Base-by-base conservation (phyloP, 164 flowering plant genomes). In the Magnolia officinalis region DNA sequence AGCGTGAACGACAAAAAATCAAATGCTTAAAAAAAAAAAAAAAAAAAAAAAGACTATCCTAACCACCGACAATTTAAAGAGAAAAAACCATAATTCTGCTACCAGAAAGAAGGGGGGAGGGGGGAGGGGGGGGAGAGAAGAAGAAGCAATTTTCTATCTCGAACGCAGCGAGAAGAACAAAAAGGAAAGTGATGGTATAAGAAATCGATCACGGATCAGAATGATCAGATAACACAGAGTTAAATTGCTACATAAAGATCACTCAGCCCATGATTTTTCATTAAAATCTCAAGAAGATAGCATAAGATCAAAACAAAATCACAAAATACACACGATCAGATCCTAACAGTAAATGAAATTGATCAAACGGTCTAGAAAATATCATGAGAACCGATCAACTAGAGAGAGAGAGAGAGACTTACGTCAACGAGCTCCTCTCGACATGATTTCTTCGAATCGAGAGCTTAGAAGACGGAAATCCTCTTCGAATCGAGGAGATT, bases 381-480 rank as follows among this genome's bases (percentile, higher is more conserved):
- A n/a, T 61, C 1, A 18, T 20, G 16, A 37, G 45, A 37, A 37
- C 45, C 45, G 45, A 37, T 37, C 45, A 0, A 4, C 45, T 37
- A 68, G 7, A 19, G 59, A 14, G 14, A 11, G n/a, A n/a, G 13
- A 0, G 50, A 0, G 49, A 29, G 31, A 51, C 90, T 71, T 80
- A 90, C 92, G 80, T 70, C 78, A 87, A 81, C 18, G 89, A 78
- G 63, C 70, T 78, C 69, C 18, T 71, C 21, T 66, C 66, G 73
- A 77, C 71, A 21, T 19, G 78, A 71, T 77, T 55, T 65, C 59
- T 71, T 21, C 70, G 75, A 2, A 88, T 4, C 67, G 86, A 81
- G 67, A 86, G 61, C 70, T 70, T 75, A 14, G 88, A 83, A 24
- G 91, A 73, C 0, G 86, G 71, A 74, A 79, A 10, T 59, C 67